Evolutionary conservation across 352 stramenopile genomes (phyloP).

Genomic region (Phytophthora macrochlamydospora): DNA sequence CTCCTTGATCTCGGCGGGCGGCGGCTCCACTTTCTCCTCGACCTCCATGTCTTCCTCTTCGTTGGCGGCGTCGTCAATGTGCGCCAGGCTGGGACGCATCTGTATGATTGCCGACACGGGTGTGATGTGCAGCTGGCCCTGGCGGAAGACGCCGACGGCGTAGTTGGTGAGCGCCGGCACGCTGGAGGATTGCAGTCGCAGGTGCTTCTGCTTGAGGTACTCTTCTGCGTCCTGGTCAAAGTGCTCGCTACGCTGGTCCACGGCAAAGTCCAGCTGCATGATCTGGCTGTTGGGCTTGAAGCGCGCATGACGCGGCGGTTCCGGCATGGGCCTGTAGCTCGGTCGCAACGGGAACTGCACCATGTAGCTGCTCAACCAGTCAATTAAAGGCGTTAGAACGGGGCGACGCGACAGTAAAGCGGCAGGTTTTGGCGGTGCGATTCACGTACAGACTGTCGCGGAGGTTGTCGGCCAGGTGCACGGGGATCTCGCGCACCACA

Average conservation of each 20-base stretch:
- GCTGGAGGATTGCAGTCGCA: conserved; percentile 65
- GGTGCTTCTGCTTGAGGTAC: conserved; percentile 75
- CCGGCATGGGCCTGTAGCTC: conserved; percentile 77
- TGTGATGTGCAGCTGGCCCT: conserved; percentile 83
- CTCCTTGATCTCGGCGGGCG: conserved; percentile 67
- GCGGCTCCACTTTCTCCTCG: conserved; percentile 56
- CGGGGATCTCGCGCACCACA: conserved; percentile 82
- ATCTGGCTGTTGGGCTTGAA: conserved; percentile 81
- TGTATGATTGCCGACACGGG: conserved; percentile 72
- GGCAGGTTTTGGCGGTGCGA: background rate
- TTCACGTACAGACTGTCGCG: conserved; percentile 65
- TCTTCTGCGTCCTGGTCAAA: conserved; percentile 83
- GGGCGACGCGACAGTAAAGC: no score
- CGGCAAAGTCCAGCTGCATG: conserved; percentile 77
- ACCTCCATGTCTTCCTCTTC: conserved; percentile 70
- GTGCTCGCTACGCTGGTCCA: conserved; percentile 74
- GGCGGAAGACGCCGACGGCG: conserved; percentile 75
- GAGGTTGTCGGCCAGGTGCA: conserved; percentile 78
- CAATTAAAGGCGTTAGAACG: background rate
- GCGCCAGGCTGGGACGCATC: conserved; percentile 79
- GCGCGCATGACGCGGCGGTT: conserved; percentile 55
- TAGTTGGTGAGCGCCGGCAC: conserved; percentile 82
- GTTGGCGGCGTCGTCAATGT: conserved; percentile 78
- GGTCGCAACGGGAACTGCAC: conserved; percentile 84
- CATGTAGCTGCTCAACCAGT: conserved; percentile 51